Conservation (phyloP, 345 rosid species). For the Turnera subulata region DNA sequence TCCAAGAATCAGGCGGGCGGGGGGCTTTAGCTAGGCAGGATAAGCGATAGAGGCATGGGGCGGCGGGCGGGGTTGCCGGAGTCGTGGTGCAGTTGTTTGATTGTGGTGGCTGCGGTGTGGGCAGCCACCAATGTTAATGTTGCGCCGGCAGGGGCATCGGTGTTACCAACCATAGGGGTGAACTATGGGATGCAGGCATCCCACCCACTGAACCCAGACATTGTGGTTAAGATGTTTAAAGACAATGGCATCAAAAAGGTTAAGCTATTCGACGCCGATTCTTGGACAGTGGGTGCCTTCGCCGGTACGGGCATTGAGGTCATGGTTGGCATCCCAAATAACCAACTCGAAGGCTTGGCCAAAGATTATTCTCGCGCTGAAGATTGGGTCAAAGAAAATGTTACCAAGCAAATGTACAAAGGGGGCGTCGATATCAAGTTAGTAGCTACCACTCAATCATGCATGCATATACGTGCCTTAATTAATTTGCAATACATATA, state of each 20-base stretch:
- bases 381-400: conserved; percentile 72
- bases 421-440: conserved; percentile 70
- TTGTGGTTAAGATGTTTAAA: conserved; percentile 60
- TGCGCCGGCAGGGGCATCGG: too few species aligned
- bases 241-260: conserved; percentile 64
- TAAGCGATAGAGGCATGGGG: too few species aligned
- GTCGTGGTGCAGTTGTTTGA: too few species aligned
- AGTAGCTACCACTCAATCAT: too few species aligned
- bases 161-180: conserved; percentile 39
- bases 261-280: conserved; percentile 77
- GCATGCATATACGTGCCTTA: background rate
- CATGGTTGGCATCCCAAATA: conserved; percentile 80
- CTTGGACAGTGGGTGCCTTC: conserved; percentile 44
- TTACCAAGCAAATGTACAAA: conserved; percentile 39
- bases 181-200: conserved; percentile 78
- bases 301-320: conserved; percentile 62
- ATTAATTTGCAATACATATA: background rate
- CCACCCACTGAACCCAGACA: conserved; percentile 50
- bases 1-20: too few species aligned
- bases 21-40: too few species aligned
- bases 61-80: too few species aligned
- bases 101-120: too few species aligned
- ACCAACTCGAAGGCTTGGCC: conserved; percentile 36
- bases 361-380: conserved; percentile 35
- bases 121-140: too few species aligned